Base-by-base conservation (phyloP, 1,284 basidiomycete species). In the Ustilago xerochloae region DNA sequence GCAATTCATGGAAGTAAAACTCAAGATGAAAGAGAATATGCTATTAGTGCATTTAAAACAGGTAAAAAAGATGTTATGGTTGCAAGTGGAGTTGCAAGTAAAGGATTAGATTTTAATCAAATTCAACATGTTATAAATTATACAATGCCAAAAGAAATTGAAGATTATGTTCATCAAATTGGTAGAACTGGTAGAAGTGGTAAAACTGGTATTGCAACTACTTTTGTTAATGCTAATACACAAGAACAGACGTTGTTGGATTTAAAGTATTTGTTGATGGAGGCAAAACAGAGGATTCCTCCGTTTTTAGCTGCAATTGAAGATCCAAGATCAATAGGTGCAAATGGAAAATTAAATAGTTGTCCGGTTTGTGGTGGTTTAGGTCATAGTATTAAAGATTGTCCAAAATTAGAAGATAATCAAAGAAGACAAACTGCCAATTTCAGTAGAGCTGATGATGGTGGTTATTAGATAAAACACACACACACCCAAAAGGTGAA, bases 1-100 rank as follows among this genome's bases (percentile, higher is more conserved):
- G 93, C 97, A 0, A 99, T 99, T 60, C 97, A 99, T 85, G 97
- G 97, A 2, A 94, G 92, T 36, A 99, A 99, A 85, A 91, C 92
- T 6, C 97, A 99, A 86, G 97, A 99, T 86, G 97, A 99, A 85
- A 92, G 97, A 22, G 96, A 99, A 85, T 99, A 98, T 81, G 97
- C 97, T 18, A 98, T 99, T 86, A 93, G 92, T 77, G 91, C 94
- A 0, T 99, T 99, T 88, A 98, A 98, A 83, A 90, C 91, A 1
- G 96, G 96, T 20, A 92, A 91, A 48, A 98, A 98, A 84, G 97
- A 99, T 84, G 96, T 99, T 56, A 98, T 99, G 96, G 97, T 99
- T 32, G 97, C 97, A 4, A 97, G 93, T 3, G 91, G 95, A 24
- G 94, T 99, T 18, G 97, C 96, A 0, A 96, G 93, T 47, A 99